Evolutionary conservation across 805 yeast species (phyloP).

Genomic region (Kluyveromyces siamensis): DNA sequence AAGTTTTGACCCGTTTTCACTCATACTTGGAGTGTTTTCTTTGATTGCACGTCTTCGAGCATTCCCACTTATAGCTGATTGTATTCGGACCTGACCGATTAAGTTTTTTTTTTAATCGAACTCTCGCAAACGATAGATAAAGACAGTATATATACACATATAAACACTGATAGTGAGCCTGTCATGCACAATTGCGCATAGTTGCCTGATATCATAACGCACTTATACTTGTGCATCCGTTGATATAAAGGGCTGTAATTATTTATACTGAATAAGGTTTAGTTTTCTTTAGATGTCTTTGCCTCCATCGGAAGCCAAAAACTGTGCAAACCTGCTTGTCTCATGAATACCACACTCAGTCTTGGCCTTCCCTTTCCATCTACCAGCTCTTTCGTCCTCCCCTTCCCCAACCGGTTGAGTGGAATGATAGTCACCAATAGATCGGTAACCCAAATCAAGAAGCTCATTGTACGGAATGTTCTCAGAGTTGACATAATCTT

Average conservation of each 20-base stretch:
- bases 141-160: not conserved
- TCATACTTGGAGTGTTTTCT: too few relatives aligned
- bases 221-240: too few relatives aligned
- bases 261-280: too few relatives aligned
- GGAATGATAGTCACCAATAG: conserved; percentile 93
- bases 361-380: conserved; percentile 90
- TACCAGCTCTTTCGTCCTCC: conserved; percentile 93
- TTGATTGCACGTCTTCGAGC: too few relatives aligned
- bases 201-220: too few relatives aligned
- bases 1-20: too few relatives aligned
- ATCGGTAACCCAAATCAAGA: conserved; percentile 78
- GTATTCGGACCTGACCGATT: not conserved
- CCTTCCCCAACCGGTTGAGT: conserved; percentile 84
- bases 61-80: not conserved
- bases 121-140: not conserved
- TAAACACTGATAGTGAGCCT: too few relatives aligned
- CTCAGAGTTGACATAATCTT: conserved; percentile 55
- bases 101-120: not conserved
- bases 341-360: conserved; percentile 96
- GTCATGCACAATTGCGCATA: too few relatives aligned
- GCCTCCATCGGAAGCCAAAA: conserved; percentile 18
- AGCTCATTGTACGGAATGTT: conserved; percentile 80
- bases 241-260: too few relatives aligned
- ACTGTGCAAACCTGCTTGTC: conserved; percentile 64
- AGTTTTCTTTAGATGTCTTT: not conserved